Evolutionary conservation across 805 yeast species (phyloP).

Genomic region (Candida yuanshanica): DNA sequence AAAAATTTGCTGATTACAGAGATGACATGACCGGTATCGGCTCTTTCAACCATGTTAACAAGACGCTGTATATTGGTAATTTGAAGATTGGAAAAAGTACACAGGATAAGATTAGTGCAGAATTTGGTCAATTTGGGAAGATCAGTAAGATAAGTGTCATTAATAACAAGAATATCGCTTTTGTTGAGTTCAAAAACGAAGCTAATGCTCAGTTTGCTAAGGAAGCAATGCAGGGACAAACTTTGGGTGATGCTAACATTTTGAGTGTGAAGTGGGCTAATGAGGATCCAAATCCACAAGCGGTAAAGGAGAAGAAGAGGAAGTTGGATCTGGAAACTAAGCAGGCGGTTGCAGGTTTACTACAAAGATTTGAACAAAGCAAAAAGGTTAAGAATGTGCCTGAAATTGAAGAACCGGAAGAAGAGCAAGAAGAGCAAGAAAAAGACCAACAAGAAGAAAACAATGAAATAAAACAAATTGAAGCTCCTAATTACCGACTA

Average conservation of each 20-base stretch:
- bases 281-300: slow-evolving; percentile 76
- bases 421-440: slow-evolving; percentile 19
- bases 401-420: slow-evolving; percentile 23
- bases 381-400: slow-evolving; percentile 10
- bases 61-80: slow-evolving; percentile 73
- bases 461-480: slow-evolving; percentile 10
- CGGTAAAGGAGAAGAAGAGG: slow-evolving; percentile 39
- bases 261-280: slow-evolving; percentile 81
- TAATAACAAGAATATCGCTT: slow-evolving; percentile 63
- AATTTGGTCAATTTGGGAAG: slow-evolving; percentile 72
- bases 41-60: slow-evolving; percentile 59
- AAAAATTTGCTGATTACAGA: slow-evolving; percentile 70
- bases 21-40: slow-evolving; percentile 97
- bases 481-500: slow-evolving; percentile 4
- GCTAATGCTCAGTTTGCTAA: slow-evolving; percentile 88
- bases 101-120: slow-evolving; percentile 34
- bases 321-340: slow-evolving; percentile 21
- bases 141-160: slow-evolving; percentile 62
- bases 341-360: slow-evolving; percentile 40
- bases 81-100: slow-evolving; percentile 35
- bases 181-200: slow-evolving; percentile 65
- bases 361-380: slow-evolving; percentile 29
- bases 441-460: slow-evolving; percentile 4
- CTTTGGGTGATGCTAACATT: slow-evolving; percentile 60
- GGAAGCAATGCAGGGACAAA: slow-evolving; percentile 88